These are phyloP conservation scores for Catunica adiposa DNA, from an alignment of 2,329 filamentous ascomycete genomes.

Conservation along the genomic window DNA sequence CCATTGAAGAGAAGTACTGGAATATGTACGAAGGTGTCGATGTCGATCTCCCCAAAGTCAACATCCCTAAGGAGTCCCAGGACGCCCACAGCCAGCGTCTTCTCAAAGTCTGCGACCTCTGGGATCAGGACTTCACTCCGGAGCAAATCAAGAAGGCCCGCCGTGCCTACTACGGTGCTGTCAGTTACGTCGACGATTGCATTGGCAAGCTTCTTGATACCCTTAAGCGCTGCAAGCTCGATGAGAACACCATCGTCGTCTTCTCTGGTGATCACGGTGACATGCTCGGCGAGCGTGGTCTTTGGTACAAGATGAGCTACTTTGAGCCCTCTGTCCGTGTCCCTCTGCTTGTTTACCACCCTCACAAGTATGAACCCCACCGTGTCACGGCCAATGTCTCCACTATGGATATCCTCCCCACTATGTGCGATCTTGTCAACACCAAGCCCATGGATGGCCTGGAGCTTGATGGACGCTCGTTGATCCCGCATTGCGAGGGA, in stretches of 20 bases:
- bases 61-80: conserved; percentile 63
- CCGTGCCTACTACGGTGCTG: conserved; percentile 80
- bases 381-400: conserved; percentile 73
- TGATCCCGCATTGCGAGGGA: conserved; percentile 61
- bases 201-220: conserved; percentile 67
- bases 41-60: conserved; percentile 64
- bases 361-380: conserved; percentile 56
- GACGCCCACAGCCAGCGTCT: conserved; percentile 78
- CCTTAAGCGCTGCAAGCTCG: conserved; percentile 61
- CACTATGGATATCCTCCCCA: conserved; percentile 78
- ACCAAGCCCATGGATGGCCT: conserved; percentile 50
- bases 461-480: conserved; percentile 72
- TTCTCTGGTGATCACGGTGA: conserved; percentile 92
- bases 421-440: conserved; percentile 68
- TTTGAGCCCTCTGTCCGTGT: conserved; percentile 84
- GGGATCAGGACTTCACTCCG: conserved; percentile 66
- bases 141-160: conserved; percentile 76
- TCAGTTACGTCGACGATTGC: conserved; percentile 87
- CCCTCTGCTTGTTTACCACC: conserved; percentile 70
- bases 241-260: conserved; percentile 75
- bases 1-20: conserved; percentile 88
- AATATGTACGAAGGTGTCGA: conserved; percentile 79
- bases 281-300: conserved; percentile 80
- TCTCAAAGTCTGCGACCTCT: conserved; percentile 72
- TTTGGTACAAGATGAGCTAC: conserved; percentile 98